Base-by-base conservation (phyloP, 2,329 filamentous ascomycete genomes). In the Epichloe scottii region DNA sequence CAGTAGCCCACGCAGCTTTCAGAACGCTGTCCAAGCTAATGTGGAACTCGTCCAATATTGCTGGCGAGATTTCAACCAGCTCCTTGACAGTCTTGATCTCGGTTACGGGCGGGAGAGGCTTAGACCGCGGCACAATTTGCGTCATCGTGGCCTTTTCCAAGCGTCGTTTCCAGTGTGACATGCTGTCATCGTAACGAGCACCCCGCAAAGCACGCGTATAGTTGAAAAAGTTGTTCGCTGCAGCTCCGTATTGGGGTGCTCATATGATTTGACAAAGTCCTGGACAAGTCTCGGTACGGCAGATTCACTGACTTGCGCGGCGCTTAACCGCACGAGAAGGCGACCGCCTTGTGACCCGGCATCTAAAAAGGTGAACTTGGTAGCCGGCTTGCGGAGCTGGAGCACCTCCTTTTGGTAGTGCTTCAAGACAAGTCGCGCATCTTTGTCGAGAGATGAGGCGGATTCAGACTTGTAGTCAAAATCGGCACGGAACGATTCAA, bases 1-100 rank as follows among this genome's bases (percentile, higher is more conserved):
- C 71, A 53, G 77, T 71, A 1, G 76, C 73, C 77, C 79, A 82
- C 0, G 77, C 77, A 0, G 76, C 72, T 59, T 79, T 79, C 35
- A 81, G 66, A 3, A 81, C 69, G 0, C 74, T 72, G 52, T 77
- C 73, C 38, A 76, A 74, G 0, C 68, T 66, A 52, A 78, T 68
- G 8, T 69, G 71, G 3, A 75, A 63, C 37, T 69, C 69, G 7
- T 66, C 57, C 4, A 74, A 59, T 40, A 49, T 37, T 5, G 21
- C 26, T 10, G 70, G 66, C 6, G 67, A 68, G 1, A 74, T 59
- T 0, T 69, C 57, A 17, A 73, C 66, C 19, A 66, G 67, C 50
- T 71, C 66, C 3, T 60, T 61, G 8, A 76, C 52, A 0, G 68
- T 71, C 53, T 66, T 70, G 50, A 67, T 63, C 45, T 66, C 68